Evolutionary conservation across 2,329 filamentous ascomycete genomes (phyloP).

Genomic region (Colletotrichum sidae): DNA sequence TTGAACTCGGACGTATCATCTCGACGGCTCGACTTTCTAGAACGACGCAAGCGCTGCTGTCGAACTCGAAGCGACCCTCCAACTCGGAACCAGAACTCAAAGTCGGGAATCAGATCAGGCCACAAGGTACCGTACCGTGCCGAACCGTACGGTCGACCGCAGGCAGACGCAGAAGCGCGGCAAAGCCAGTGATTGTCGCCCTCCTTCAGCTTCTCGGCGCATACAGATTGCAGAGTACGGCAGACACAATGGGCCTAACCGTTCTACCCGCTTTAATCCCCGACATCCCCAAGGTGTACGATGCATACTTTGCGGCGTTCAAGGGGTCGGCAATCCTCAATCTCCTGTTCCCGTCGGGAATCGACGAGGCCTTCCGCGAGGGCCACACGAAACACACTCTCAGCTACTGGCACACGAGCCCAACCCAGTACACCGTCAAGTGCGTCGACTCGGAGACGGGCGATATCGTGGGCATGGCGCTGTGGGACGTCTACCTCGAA

Average conservation of each 20-base stretch:
- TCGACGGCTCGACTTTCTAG: constrained; percentile 10
- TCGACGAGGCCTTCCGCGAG: constrained; percentile 53
- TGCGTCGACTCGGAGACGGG: constrained; percentile 56
- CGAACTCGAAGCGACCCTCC: constrained; percentile 25
- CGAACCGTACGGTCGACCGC: not conserved
- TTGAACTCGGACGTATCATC: constrained; percentile 16
- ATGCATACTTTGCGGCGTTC: constrained; percentile 61
- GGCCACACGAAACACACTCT: constrained; percentile 55
- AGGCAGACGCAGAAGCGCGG: not conserved
- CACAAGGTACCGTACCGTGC: not conserved
- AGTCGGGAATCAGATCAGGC: not conserved
- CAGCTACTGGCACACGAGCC: constrained; percentile 51
- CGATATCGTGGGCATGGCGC: constrained; percentile 59
- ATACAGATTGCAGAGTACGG: not conserved
- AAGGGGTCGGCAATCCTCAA: constrained; percentile 53
- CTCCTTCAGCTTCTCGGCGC: constrained; percentile 9
- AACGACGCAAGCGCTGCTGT: constrained; percentile 8
- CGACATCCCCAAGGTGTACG: constrained; percentile 59
- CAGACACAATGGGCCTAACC: constrained; percentile 49
- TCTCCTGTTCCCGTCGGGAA: constrained; percentile 54
- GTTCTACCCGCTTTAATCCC: constrained; percentile 58
- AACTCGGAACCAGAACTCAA: constrained; percentile 4
- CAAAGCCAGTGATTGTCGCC: constrained; percentile 6
- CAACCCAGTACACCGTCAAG: constrained; percentile 59
- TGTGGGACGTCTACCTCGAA: constrained; percentile 56